Conservation (phyloP, 129 eudicot species). For the Lactuca sativa region DNA sequence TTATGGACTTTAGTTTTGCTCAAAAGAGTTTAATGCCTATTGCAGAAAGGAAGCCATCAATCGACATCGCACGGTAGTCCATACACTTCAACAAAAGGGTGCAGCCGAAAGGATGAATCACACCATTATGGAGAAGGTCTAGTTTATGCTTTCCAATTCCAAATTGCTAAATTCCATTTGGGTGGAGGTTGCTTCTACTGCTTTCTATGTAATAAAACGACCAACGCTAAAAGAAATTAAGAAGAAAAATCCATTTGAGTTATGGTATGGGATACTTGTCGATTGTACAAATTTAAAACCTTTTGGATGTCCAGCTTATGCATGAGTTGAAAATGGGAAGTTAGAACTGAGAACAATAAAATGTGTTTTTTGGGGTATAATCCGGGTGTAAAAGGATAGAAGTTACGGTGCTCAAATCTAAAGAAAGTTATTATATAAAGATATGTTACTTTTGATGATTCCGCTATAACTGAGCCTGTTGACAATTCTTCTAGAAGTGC, state of each 20-base stretch:
- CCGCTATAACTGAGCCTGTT: background rate
- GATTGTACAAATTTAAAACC: background rate
- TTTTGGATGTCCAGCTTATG: background rate
- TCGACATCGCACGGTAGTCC: background rate
- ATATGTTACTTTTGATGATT: background rate
- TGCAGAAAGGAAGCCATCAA: background rate
- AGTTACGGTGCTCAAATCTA: background rate
- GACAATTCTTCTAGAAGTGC: no score
- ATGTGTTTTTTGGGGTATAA: background rate
- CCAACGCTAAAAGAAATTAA: background rate
- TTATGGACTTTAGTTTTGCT: no score
- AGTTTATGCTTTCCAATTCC: background rate
- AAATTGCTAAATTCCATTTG: background rate
- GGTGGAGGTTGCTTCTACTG: slow-evolving; percentile 8
- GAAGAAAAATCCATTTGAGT: background rate
- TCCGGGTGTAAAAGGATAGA: background rate
- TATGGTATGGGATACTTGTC: no score
- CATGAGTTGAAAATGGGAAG: background rate
- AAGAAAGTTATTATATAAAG: no score
- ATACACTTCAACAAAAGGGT: slow-evolving; percentile 14
- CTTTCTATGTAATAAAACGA: background rate
- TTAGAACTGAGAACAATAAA: background rate
- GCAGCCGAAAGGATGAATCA: background rate
- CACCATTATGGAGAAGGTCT: background rate
- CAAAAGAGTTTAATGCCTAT: background rate